Evolutionary conservation across 2,329 filamentous ascomycete genomes (phyloP), one percentile per base, ranked within the genome.

Genomic region (Volutella citrinella): DNA sequence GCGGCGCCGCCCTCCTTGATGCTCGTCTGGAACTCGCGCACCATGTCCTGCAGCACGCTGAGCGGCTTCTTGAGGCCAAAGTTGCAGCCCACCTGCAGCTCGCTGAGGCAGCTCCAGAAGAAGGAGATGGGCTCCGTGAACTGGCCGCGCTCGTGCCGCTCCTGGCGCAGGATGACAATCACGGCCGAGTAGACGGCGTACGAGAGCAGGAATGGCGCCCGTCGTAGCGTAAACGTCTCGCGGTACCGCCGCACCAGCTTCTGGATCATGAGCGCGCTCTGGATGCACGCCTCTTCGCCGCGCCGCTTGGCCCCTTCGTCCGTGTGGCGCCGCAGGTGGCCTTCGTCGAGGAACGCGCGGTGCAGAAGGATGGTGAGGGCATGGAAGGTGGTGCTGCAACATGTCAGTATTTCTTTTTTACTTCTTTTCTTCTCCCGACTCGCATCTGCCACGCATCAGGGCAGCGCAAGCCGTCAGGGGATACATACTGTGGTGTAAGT

Each of bases 291-390:
- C 11, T 56, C 52, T 31, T 57, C 52, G 8, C 52, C 49, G 3
- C 38, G 39, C 8, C 47, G 44, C 33, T 56, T 57, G n/a, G 44
- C 40, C 10, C 25, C 30, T 17, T 51, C 46, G 22, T 55, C 47
- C 4, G 54, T 49, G 17, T 56, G 50, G n/a, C 45, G 43, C 10
- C 51, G 42, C 5, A 58, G 51, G 20, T 58, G 54, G 20, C 55
- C 55, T 18, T 56, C 49, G 18, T 58, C 58, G 1, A 68, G 55
- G 42, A 70, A 69, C 2, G 68, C 65, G 2, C 66, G 61, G 36
- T 70, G 64, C 9, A 70, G 56, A 1, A 71, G 52, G 27, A 70
- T 69, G 9, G 60, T 56, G 10, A 70, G 55, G 5, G 64, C 60
- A 38, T 69, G 53, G 40, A 66, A 70, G 7, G 55, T 60, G 12